phyloP scores from a whole-genome alignment of 768 basidiomycete species.

The Mycena vulgaris region DNA sequence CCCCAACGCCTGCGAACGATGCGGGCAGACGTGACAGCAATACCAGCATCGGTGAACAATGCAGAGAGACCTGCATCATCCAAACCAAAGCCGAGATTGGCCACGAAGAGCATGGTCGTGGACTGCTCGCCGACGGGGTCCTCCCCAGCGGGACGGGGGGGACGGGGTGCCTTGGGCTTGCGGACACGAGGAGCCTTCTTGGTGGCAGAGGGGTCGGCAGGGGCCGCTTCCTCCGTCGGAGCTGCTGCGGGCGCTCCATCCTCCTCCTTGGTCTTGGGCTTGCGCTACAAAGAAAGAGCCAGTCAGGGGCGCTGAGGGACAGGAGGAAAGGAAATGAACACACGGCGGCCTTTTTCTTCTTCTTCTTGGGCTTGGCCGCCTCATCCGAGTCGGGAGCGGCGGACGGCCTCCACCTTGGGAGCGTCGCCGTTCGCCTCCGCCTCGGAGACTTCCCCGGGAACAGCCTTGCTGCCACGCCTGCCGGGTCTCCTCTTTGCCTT shows the following conservation, averaged over 20 bases:
- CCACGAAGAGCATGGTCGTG: conserved; percentile 93
- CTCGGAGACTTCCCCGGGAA: conserved; percentile 91
- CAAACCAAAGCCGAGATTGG: conserved; percentile 96
- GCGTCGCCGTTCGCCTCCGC: conserved; percentile 89
- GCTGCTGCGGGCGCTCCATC: conserved; percentile 55
- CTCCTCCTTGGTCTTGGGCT: conserved; percentile 62
- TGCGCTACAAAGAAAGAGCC: conserved; percentile 52
- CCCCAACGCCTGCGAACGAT: conserved; percentile 92
- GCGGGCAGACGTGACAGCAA: conserved; percentile 87
- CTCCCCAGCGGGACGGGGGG: conserved; percentile 81
- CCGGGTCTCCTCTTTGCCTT: conserved; percentile 85
- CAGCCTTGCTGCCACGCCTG: conserved; percentile 89
- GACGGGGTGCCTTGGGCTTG: conserved; percentile 71
- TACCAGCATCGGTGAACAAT: conserved; percentile 90
- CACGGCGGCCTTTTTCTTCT: conserved; percentile 81
- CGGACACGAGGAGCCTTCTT: conserved; percentile 70
- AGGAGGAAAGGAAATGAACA: conserved; percentile 40
- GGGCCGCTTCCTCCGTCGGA: conserved; percentile 53
- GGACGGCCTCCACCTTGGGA: conserved; percentile 69
- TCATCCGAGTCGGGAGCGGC: conserved; percentile 72
- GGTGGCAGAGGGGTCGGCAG: conserved; percentile 51
- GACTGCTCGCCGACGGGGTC: conserved; percentile 91
- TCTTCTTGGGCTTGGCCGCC: conserved; percentile 89
- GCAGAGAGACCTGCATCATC: conserved; percentile 86
- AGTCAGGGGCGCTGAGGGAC: conserved; percentile 38